Base-by-base conservation (phyloP, 495 filamentous ascomycete genomes). In the Parmelia sp. region DNA sequence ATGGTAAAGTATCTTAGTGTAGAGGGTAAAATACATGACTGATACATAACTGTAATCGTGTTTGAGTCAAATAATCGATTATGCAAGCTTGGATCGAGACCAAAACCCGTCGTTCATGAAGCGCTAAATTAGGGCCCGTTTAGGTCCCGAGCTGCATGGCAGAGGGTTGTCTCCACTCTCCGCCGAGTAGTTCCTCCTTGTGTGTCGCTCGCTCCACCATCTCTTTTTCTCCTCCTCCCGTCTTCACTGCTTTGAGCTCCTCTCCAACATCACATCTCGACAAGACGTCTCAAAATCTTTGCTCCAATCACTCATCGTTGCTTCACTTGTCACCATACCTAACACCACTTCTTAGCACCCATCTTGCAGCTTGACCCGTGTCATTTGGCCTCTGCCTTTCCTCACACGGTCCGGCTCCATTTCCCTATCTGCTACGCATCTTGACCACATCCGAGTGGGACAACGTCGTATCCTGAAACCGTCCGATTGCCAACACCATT, bases 121-220 rank as follows among this genome's bases (percentile, higher is more conserved):
- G 27, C 25, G 49, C 27, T 31, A 53, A 53, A 29, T 53, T 53
- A 53, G 49, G 49, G 23, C 49, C 49, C 49, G 49, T 53, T 53
- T 49, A 53, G 49, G 15, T 53, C 49, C 49, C 49, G 49, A 53
- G 45, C 27, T 55, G 51, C 51, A 55, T 51, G 45, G 45, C 45
- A 51, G n/a, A n/a, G 9, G 19, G n/a, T 12, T 55, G 51, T 55
- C 51, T 55, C 51, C 51, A 25, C 45, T 36, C 35, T 36, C 45
- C 49, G 49, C 51, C 51, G 51, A 55, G 51, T 55, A 55, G 49
- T 53, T 53, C 49, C 49, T 53, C 25, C 49, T 53, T 23, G 4
- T 53, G 49, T 53, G 25, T 53, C 29, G 51, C 51, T 55, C 17
- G 49, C 45, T 51, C 45, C 51, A 55, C 51, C 51, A 55, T 17